phyloP scores from a whole-genome alignment of 2,329 filamentous ascomycete genomes.

The Aspergillus versicolor region DNA sequence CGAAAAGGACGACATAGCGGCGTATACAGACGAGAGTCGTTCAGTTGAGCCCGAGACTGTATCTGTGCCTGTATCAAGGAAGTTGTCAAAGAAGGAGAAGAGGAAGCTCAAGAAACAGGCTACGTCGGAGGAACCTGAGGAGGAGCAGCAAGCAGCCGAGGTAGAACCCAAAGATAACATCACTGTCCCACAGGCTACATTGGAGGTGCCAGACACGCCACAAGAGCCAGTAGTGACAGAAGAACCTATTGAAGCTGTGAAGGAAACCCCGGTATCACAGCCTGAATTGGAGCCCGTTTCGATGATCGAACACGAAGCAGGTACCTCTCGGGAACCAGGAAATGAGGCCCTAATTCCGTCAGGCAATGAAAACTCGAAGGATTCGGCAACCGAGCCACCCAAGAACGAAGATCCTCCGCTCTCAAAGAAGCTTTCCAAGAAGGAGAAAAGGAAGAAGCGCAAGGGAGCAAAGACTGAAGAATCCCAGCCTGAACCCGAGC shows the following conservation, averaged over 20 bases:
- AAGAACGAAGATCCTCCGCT: conserved; percentile 13
- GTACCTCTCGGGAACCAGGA: not conserved
- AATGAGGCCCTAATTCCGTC: not conserved
- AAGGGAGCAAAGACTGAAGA: conserved; percentile 16
- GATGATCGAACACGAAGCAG: not conserved
- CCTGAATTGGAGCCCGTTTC: not conserved
- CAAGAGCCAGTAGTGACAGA: not conserved
- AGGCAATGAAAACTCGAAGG: not conserved
- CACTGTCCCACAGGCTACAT: not conserved
- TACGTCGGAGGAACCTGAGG: conserved; percentile 10
- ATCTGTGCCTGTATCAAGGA: conserved; percentile 19
- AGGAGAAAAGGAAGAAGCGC: conserved; percentile 37
- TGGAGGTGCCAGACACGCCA: not conserved
- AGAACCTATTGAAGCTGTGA: not conserved
- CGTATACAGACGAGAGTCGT: not conserved
- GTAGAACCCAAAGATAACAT: conserved; percentile 3
- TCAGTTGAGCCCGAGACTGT: conserved; percentile 2
- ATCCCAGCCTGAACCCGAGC: not conserved
- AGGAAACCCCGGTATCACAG: not conserved
- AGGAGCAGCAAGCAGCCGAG: conserved; percentile 8
- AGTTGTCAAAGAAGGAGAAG: conserved; percentile 40
- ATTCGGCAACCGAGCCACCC: not conserved
- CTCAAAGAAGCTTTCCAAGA: conserved; percentile 30
- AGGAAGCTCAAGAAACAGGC: conserved; percentile 31
- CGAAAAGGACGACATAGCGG: not conserved